Base-by-base conservation (phyloP, 2,329 filamentous ascomycete genomes). In the Penicillium hesseltinei region DNA sequence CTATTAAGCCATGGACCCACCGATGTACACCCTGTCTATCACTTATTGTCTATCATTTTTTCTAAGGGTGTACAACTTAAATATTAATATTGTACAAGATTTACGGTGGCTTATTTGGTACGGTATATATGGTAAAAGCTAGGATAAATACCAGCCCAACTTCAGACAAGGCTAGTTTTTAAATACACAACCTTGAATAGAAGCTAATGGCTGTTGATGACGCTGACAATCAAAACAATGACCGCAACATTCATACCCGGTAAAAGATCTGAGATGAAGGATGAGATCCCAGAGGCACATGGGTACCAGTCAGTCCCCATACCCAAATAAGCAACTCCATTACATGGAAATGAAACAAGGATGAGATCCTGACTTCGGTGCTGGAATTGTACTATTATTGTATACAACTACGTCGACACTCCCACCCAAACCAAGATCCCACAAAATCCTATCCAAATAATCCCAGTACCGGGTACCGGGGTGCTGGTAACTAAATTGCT, bases 401-500 rank as follows among this genome's bases (percentile, higher is more conserved):
- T 47, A 17, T 17, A 35, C 42, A 44, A 44, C 15, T 47, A 47
- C 45, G 44, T 47, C 29, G 45, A 47, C 13, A 33, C 5, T 17
- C 8, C 15, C 21, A 33, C 19, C 19, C 13, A 47, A 47, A 9
- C 29, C 19, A 46, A 8, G 17, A 17, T 23, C 19, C 29, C 6
- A 31, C 29, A n/a, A 23, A 19, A 42, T 38, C n/a, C n/a, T 25
- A 36, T 25, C 36, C 44, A 49, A 19, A 42, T 5, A 43, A 50
- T 49, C 7, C 35, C 35, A 48, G 38, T 42, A 21, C 46, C 46
- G 49, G 11, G 29, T 38, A 56, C 47, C 53, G n/a, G 53, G 46
- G 17, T 31, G 2, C 17, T 42, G 46, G 52, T 27, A 55, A 29
- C 19, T 19, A 46, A 23, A 21, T 55, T 35, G 39, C 23, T 55